Evolutionary conservation across 225 moss, liverwort and hornwort genomes (phyloP).

Genomic region (Pleurozium schreberi): DNA sequence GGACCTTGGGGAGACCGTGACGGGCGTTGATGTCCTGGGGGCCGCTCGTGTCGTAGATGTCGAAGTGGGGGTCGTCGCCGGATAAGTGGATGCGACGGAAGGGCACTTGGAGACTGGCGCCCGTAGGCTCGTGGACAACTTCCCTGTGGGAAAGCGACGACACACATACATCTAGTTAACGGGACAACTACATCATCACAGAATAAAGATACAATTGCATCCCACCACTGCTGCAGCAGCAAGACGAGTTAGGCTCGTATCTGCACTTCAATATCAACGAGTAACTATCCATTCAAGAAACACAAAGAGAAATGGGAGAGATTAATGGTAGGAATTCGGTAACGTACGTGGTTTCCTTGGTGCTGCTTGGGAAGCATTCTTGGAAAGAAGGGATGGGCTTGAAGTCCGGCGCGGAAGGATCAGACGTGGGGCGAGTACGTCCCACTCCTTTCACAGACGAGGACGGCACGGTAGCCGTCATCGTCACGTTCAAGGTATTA

Average conservation of each 20-base stretch:
- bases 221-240: neutral
- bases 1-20: conserved; percentile 57
- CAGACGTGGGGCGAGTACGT: conserved; percentile 55
- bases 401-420: conserved; percentile 78
- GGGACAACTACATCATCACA: neutral
- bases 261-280: neutral
- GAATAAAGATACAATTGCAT: neutral
- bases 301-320: neutral
- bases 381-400: conserved; percentile 72
- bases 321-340: neutral
- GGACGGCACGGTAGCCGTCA: conserved; percentile 40
- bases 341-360: conserved; percentile 59
- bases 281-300: neutral
- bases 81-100: conserved; percentile 84
- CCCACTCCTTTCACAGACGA: conserved; percentile 37
- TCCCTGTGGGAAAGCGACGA: conserved; percentile 19
- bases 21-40: conserved; percentile 55
- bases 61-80: conserved; percentile 77
- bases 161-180: neutral
- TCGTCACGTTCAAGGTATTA: neutral
- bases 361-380: conserved; percentile 84
- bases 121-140: conserved; percentile 60
- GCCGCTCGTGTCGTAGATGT: conserved; percentile 86
- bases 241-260: neutral
- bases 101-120: conserved; percentile 46